Base-by-base conservation (phyloP, 2,329 filamentous ascomycete species). In the Tolypocladium ovalisporum region DNA sequence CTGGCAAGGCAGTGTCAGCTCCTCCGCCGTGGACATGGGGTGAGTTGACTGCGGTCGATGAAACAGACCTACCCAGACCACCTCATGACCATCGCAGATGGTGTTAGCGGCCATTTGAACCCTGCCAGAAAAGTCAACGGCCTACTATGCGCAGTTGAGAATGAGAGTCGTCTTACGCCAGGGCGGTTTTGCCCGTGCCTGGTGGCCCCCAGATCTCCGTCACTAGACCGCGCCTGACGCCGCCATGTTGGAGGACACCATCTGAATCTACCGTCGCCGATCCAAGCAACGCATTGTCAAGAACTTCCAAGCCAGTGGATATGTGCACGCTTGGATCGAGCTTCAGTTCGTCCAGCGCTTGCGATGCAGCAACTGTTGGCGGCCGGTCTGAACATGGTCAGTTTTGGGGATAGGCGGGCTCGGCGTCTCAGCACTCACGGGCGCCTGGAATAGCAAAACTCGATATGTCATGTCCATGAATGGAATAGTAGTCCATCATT, bases 131-230 rank as follows among this genome's bases (percentile, higher is more conserved):
- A 29, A 2, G 32, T 39, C 24, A 51, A 34, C 34, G 56, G 13
- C 42, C 17, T 3, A 12, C 34, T 36, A 44, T 54, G 49, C 51
- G 15, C 9, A 22, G 15, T 8, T 13, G 29, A 52, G 4, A 35
- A 15, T 22, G 29, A 34, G 29, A n/a, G 36, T n/a, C 17, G 34
- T 52, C 83, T 73, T 77, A 93, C 88, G 86, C 88, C 64, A 97
- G 76, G 15, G 87, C 79, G 4, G 90, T 96, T 77, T 96, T 97
- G 35, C 92, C 93, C 32, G 83, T 83, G 1, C 91, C 92, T 10
- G 90, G 87, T 13, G 92, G 90, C 0, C 93, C 93, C 81, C 89
- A 96, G 54, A 96, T 75, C 71, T 97, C 93, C 4, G 88, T 89
- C 47, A 96, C 79, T 69, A 90, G 88, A 17, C 91, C 90, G 57